These are phyloP conservation scores for Cyphellophora europaea DNA, from an alignment of 2,329 filamentous ascomycete species.

Conservation along the genomic window DNA sequence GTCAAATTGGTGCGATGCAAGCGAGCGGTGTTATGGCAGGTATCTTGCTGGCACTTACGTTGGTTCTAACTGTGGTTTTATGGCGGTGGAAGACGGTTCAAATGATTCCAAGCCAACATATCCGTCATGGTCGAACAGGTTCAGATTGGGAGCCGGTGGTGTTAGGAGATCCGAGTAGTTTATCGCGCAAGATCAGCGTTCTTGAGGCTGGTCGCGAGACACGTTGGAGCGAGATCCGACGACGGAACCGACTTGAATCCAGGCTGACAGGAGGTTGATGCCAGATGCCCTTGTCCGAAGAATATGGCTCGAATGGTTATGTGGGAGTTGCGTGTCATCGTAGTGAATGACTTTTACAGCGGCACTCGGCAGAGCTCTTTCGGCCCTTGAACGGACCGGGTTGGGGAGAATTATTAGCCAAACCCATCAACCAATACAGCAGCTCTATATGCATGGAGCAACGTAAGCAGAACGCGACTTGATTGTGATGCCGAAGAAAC, in stretches of 20 bases:
- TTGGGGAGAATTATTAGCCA: no score
- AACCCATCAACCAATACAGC: no score
- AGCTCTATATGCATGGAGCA: no score
- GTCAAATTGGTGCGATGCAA: conserved; percentile 56
- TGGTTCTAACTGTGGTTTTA: conserved; percentile 53
- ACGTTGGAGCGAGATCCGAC: conserved; percentile 64
- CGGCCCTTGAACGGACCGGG: no score
- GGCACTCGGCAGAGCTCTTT: no score
- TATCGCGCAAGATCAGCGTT: conserved; percentile 59
- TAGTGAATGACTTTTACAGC: no score
- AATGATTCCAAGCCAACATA: conserved; percentile 49
- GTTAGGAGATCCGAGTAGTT: conserved; percentile 62
- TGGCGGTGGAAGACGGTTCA: conserved; percentile 57
- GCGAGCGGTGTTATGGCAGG: conserved; percentile 61
- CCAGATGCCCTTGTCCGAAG: no score
- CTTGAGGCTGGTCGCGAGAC: conserved; percentile 60
- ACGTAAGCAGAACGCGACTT: no score
- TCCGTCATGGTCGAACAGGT: conserved; percentile 2
- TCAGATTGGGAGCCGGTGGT: conserved; percentile 58
- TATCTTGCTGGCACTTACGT: conserved; percentile 55
- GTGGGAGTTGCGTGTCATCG: no score
- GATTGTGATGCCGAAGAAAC: no score
- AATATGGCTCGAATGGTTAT: no score
- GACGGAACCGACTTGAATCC: conserved; percentile 41
- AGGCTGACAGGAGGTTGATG: conserved; percentile 6